These are phyloP conservation scores for Yamadazyma siamensis DNA, from an alignment of 1,139 yeast species.

Conservation along the genomic window DNA sequence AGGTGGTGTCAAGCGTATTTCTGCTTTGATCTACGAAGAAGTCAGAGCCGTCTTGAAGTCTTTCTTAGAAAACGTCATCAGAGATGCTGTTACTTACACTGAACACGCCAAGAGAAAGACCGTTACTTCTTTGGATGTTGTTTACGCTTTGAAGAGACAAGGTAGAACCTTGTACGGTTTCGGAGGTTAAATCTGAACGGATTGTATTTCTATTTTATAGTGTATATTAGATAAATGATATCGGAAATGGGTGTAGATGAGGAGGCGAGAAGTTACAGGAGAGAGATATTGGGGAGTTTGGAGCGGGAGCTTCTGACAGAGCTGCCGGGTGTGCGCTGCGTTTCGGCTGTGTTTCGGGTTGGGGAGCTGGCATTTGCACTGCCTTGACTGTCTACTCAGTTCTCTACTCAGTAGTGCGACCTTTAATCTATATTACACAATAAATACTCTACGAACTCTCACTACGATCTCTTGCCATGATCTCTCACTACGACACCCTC, in stretches of 20 bases:
- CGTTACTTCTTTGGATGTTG: slow-evolving; percentile 22
- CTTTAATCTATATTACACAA: too few species aligned
- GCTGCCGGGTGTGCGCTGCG: too few species aligned
- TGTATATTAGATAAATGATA: slow-evolving; percentile 18
- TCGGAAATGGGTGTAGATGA: too few species aligned
- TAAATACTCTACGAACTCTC: too few species aligned
- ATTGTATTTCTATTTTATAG: slow-evolving; percentile 13
- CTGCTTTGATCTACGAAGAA: slow-evolving; percentile 98
- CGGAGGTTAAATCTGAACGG: slow-evolving; percentile 93
- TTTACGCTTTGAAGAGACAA: slow-evolving; percentile 68
- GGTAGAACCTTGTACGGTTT: slow-evolving; percentile 99
- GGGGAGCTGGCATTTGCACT: too few species aligned
- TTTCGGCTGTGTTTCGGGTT: too few species aligned
- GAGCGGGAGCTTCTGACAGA: background rate
- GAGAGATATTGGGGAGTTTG: background rate
- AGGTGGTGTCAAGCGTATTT: slow-evolving; percentile 99
- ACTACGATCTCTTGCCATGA: too few species aligned
- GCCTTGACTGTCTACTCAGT: too few species aligned
- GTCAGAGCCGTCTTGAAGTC: slow-evolving; percentile 96
- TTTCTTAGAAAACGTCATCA: slow-evolving; percentile 94
- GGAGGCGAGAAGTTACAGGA: too few species aligned
- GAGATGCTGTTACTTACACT: slow-evolving; percentile 98
- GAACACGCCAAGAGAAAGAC: slow-evolving; percentile 99
- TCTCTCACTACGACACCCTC: too few species aligned
- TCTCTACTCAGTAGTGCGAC: too few species aligned